Base-by-base conservation (phyloP, 371 early-diverging fungal species). In the Ordospora pajunii region DNA sequence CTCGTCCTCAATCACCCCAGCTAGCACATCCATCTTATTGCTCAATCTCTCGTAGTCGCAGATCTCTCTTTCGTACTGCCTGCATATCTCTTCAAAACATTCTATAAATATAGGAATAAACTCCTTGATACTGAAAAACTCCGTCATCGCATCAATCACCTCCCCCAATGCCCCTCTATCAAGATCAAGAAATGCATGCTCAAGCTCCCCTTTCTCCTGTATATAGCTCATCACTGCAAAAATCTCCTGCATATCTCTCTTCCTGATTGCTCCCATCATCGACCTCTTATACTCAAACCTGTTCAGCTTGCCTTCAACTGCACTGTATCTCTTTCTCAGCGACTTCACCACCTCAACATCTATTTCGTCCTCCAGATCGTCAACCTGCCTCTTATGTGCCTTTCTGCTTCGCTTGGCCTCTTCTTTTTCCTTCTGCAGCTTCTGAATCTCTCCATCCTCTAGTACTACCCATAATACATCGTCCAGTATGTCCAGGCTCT, bases 201-300 rank as follows among this genome's bases (percentile, higher is more conserved):
- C 78, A 27, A 81, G 14, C 49, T 51, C 51, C 23, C 45, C 0
- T 49, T 69, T 62, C 4, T 81, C 63, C 14, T 74, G 22, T 22
- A 78, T 32, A 52, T 67, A 74, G 25, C 67, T 68, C 40, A 81
- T 46, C 40, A 78, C 78, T 27, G 65, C 8, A 54, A 52, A 81
- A 52, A 67, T 27, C 19, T 77, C 46, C 25, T 66, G 49, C 40
- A 77, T 22, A 48, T 75, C 52, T 10, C 68, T 49, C 12, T 58
- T 44, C 12, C 53, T 17, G 19, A 78, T 8, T 14, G 50, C 67
- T 11, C 32, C 37, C 49, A 23, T 51, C 40, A 81, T 62, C 19
- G 70, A 62, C 22, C 49, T 67, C 54, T 68, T 70, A 48, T 81
- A 75, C 19, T 69, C 63, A 73, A 49, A 74, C 10, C 49, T 49